phyloP scores from a whole-genome alignment of 768 basidiomycete genomes.

The Hysterangium stoloniferum region DNA sequence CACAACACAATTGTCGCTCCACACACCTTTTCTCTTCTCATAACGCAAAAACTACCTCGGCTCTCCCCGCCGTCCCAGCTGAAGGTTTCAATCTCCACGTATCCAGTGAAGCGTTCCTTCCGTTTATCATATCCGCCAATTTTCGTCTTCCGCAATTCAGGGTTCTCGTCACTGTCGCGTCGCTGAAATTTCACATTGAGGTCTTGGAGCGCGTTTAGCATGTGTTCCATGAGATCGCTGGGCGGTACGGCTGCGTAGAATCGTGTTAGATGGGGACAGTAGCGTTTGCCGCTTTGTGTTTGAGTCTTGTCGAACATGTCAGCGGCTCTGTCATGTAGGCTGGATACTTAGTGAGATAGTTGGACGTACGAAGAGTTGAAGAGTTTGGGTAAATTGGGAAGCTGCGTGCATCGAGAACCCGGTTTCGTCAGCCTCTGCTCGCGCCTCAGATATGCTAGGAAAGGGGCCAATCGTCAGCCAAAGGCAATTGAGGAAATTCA shows the following conservation, averaged over 20 bases:
- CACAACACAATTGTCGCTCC: neutral
- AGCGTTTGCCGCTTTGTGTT: slow-evolving; percentile 66
- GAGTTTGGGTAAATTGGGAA: slow-evolving; percentile 74
- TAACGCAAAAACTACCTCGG: slow-evolving; percentile 55
- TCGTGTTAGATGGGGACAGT: slow-evolving; percentile 69
- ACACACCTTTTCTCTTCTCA: slow-evolving; percentile 61
- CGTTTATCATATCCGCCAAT: slow-evolving; percentile 66
- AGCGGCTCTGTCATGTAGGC: neutral
- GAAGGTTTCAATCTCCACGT: slow-evolving; percentile 65
- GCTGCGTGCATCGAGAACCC: slow-evolving; percentile 48
- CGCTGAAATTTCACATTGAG: slow-evolving; percentile 36
- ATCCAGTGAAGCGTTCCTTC: slow-evolving; percentile 61
- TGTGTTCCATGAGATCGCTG: slow-evolving; percentile 39
- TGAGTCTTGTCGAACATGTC: slow-evolving; percentile 63
- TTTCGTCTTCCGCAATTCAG: slow-evolving; percentile 20
- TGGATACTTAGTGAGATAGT: neutral
- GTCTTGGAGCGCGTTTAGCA: slow-evolving; percentile 45
- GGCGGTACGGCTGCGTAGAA: slow-evolving; percentile 66
- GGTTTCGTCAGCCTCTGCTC: slow-evolving; percentile 50
- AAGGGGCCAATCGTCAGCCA: neutral
- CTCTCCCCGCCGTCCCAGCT: slow-evolving; percentile 31
- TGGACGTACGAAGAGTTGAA: slow-evolving; percentile 79
- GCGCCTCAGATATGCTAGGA: slow-evolving; percentile 22
- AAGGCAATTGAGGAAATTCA: neutral
- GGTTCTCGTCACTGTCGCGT: neutral